Evolutionary conservation across 805 yeast genomes (phyloP), one percentile per base, ranked within the genome.

Genomic region (Spathaspora gorwiae): DNA sequence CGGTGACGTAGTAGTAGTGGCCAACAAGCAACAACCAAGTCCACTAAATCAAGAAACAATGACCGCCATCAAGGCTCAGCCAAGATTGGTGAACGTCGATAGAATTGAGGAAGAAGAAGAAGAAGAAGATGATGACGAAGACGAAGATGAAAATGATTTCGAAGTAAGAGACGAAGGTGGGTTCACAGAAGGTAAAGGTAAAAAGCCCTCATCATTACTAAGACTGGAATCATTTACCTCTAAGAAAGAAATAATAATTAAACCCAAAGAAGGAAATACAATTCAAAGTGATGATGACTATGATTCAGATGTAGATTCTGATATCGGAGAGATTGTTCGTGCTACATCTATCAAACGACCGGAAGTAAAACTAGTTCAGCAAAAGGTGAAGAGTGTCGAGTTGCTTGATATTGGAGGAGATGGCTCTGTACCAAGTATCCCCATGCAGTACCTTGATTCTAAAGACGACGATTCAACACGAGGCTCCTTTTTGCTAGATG

Each of bases 21-120:
- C 46, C 55, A 48, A 24, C 39, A 39, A 41, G 26, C 15, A 39
- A n/a, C 39, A 13, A 35, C 42, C 19, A 40, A 42, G 47, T 46
- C 53, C 60, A 41, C 24, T 70, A 71, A 15, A 69, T 66, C 49
- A 60, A 59, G 50, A 68, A 5, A 77, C 83, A 33, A 84, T 83
- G 58, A 85, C 90, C 0, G 95, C 94, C 2, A 83, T 86, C 46
- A 77, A 83, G 48, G 94, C 87, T 2, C 80, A 76, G 56, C 94
- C 95, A 1, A 75, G 76, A 52, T 68, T 87, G 49, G 84, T 87
- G n/a, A 74, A 75, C 43, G 76, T 80, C 35, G 76, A 62, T 42
- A 66, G 67, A 48, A 74, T 71, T 44, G 75, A 70, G 37, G 76
- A 71, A 52, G 75, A 68, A 39, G 64, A 57, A 0, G 61, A 55